Percentiles rank a stretch among this genome's conserved stretches.
These are phyloP conservation scores for Adansonia gregorii DNA, from an alignment of 441 rosid genomes.

Conservation along the genomic window DNA sequence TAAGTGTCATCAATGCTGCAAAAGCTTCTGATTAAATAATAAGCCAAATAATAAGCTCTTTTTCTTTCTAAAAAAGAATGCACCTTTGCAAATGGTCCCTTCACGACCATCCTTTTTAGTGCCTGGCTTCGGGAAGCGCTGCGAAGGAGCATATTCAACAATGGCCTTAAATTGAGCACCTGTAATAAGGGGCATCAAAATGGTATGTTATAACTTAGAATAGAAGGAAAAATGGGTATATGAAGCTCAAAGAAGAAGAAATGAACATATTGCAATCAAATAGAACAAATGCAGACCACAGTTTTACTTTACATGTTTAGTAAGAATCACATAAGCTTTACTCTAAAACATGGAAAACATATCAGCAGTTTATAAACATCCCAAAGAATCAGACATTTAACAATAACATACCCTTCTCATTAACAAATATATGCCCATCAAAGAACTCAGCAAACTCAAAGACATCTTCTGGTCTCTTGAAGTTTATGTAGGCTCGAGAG, in stretches of 20 bases:
- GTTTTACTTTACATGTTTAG: not conserved
- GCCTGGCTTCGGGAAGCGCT: conserved; percentile 55
- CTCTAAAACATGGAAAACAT: not conserved
- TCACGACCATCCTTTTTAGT: conserved; percentile 67
- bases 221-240: not conserved
- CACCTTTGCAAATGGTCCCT: conserved; percentile 69
- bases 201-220: not conserved
- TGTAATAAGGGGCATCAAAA: conserved; percentile 23
- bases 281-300: not conserved
- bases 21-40: not conserved
- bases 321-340: not conserved
- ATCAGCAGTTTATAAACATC: conserved; percentile 6
- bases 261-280: not conserved
- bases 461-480: conserved; percentile 75
- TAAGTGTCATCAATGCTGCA: not conserved
- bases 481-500: conserved; percentile 74
- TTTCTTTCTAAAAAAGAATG: not conserved
- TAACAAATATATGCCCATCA: conserved; percentile 77
- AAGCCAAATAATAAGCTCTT: not conserved
- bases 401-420: conserved; percentile 64
- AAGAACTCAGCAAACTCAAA: conserved; percentile 72
- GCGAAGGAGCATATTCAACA: conserved; percentile 86
- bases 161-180: conserved; percentile 75
- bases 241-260: not conserved
- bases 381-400: conserved; percentile 7